Evolutionary conservation across 2,329 filamentous ascomycete genomes (phyloP).

Genomic region (Zasmidium citrigriseum): DNA sequence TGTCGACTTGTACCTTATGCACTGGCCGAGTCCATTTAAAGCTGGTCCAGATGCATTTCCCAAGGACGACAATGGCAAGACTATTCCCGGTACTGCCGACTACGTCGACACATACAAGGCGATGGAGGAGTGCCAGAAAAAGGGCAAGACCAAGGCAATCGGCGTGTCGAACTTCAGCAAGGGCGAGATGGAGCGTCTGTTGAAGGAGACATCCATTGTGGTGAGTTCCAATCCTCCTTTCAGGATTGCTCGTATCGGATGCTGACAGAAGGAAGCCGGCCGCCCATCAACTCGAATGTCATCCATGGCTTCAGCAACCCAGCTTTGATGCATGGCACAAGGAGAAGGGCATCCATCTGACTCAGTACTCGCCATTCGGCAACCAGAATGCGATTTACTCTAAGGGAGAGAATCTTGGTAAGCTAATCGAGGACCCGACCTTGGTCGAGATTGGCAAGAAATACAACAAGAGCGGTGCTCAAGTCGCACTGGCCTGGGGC

Average conservation of each 20-base stretch:
- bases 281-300: constrained; percentile 52
- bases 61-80: constrained; percentile 45
- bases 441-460: constrained; percentile 55
- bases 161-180: constrained; percentile 56
- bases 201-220: constrained; percentile 44
- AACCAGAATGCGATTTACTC: constrained; percentile 56
- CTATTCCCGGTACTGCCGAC: constrained; percentile 46
- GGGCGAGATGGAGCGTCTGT: constrained; percentile 49
- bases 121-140: constrained; percentile 34
- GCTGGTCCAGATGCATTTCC: constrained; percentile 51
- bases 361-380: constrained; percentile 56
- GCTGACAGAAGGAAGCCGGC: constrained; percentile 18
- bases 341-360: constrained; percentile 54
- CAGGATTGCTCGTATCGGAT: not conserved
- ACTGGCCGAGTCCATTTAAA: constrained; percentile 62
- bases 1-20: constrained; percentile 70
- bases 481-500: constrained; percentile 58
- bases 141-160: constrained; percentile 49
- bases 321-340: constrained; percentile 53
- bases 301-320: constrained; percentile 56
- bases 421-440: constrained; percentile 54
- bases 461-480: constrained; percentile 52
- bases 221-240: constrained; percentile 10
- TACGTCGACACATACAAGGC: constrained; percentile 56
- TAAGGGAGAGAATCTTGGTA: constrained; percentile 44